These are phyloP conservation scores for Kodamaea alishanica DNA, from an alignment of 1,139 yeast species.

Conservation along the genomic window DNA sequence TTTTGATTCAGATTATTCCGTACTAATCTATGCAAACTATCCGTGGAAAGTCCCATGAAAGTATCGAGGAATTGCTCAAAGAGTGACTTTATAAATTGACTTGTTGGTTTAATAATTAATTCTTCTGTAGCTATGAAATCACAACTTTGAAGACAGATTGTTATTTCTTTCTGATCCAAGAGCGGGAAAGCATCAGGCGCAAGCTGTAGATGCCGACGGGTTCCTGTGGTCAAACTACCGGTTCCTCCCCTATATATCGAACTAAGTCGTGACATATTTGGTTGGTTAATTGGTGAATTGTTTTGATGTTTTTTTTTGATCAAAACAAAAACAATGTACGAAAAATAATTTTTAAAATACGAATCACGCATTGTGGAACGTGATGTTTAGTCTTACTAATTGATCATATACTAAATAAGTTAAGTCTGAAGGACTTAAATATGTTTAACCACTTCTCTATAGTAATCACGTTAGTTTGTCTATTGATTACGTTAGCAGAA, in stretches of 20 bases:
- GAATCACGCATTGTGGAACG: constrained; percentile 1
- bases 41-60: constrained; percentile 48
- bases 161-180: constrained; percentile 61
- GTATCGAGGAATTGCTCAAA: constrained; percentile 71
- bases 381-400: too few species aligned
- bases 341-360: too few species aligned
- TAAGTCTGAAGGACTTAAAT: too few species aligned
- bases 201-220: constrained; percentile 18
- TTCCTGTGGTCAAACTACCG: constrained; percentile 6
- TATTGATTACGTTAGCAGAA: too few species aligned
- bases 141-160: constrained; percentile 59
- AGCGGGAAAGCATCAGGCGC: constrained; percentile 55
- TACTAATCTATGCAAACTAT: constrained; percentile 11
- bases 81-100: constrained; percentile 56
- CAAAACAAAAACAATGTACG: constrained; percentile 3
- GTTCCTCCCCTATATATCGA: constrained; percentile 23
- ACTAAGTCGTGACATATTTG: constrained; percentile 24
- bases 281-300: background rate
- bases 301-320: constrained; percentile 4
- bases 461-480: too few species aligned
- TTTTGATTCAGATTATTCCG: constrained; percentile 3
- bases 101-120: constrained; percentile 60
- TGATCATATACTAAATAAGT: too few species aligned
- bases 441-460: too few species aligned
- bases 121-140: constrained; percentile 65